phyloP scores from a whole-genome alignment of 345 rosid genomes.

The Salix dunnii region DNA sequence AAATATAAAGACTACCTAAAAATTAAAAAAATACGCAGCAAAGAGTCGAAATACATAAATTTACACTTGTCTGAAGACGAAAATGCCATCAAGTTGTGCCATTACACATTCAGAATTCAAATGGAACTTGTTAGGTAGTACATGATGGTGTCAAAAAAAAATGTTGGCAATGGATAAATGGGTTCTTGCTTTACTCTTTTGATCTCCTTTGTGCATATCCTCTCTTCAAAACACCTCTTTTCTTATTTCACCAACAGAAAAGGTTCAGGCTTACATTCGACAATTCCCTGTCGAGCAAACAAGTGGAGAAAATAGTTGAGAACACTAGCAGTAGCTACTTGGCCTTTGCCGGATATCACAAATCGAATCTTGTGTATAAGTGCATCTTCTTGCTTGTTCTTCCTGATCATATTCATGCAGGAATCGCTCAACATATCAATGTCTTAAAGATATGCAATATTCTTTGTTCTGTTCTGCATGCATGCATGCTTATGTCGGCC shows the following conservation, averaged over 20 bases:
- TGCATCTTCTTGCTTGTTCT: conserved; percentile 4
- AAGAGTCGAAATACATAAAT: background rate
- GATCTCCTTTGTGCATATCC: background rate
- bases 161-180: background rate
- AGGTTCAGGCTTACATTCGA: background rate
- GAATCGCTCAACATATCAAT: conserved; percentile 1
- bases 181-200: background rate
- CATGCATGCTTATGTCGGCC: conserved; percentile 19
- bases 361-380: background rate
- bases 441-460: conserved; percentile 14
- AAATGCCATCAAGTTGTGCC: background rate
- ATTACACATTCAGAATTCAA: background rate
- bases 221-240: background rate
- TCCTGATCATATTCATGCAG: background rate
- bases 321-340: background rate
- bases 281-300: background rate
- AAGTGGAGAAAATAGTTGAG: background rate
- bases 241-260: background rate
- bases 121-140: background rate
- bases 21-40: background rate
- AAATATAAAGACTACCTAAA: background rate
- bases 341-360: background rate
- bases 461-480: conserved; percentile 10
- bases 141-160: background rate
- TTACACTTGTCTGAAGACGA: background rate